Percentiles rank a stretch among this genome's conserved stretches.
phyloP scores from a whole-genome alignment of 352 stramenopile genomes.

The Pythium chondricola region DNA sequence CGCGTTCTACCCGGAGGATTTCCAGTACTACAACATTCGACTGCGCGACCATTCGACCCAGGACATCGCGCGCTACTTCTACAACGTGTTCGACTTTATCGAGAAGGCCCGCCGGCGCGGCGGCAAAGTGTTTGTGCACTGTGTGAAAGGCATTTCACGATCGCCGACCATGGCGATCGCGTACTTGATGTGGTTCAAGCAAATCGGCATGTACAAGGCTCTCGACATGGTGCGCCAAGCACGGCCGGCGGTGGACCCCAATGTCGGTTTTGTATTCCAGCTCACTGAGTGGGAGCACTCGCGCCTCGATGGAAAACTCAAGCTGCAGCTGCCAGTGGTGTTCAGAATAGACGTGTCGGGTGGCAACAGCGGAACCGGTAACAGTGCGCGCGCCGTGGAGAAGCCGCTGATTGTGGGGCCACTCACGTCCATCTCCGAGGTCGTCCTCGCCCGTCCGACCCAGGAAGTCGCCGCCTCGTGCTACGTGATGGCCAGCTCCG shows the following conservation, averaged over 20 bases:
- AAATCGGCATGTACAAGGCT: constrained; percentile 73
- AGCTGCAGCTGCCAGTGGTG: constrained; percentile 45
- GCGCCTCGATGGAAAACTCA: constrained; percentile 38
- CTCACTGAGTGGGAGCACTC: constrained; percentile 84
- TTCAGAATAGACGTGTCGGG: constrained; percentile 67
- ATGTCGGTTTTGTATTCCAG: constrained; percentile 87
- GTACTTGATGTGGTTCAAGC: constrained; percentile 87
- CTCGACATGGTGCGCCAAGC: constrained; percentile 74
- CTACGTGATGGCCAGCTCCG: constrained; percentile 64
- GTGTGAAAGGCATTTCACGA: constrained; percentile 83
- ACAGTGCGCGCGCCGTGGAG: constrained; percentile 24
- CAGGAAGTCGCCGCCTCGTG: constrained; percentile 48
- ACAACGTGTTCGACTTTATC: constrained; percentile 87
- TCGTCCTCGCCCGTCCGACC: constrained; percentile 46
- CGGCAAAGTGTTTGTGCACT: constrained; percentile 83
- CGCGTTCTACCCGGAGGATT: constrained; percentile 68
- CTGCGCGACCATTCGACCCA: constrained; percentile 86
- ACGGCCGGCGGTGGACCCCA: constrained; percentile 75
- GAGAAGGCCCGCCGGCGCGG: constrained; percentile 57
- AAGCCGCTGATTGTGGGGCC: constrained; percentile 58
- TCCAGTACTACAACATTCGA: constrained; percentile 82
- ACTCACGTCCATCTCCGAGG: constrained; percentile 37
- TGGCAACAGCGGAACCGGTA: constrained; percentile 29
- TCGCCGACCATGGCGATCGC: constrained; percentile 86
- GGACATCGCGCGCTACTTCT: constrained; percentile 82